These are phyloP conservation scores for Micractinium sp. DNA, from an alignment of 139 green algal species.

Conservation along the genomic window DNA sequence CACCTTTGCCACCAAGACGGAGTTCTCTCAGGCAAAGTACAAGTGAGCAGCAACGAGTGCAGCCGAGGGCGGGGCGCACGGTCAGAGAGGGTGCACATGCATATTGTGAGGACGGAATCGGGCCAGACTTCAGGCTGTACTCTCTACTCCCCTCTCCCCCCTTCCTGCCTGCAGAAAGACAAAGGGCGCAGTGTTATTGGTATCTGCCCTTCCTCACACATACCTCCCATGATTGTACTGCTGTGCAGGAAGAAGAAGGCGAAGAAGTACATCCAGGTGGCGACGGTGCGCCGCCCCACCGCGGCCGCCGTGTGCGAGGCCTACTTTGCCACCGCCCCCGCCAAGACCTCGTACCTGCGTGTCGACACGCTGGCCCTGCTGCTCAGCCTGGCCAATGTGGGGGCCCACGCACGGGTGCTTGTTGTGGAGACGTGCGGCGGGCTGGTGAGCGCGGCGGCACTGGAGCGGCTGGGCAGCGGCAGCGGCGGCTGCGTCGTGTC, in stretches of 20 bases:
- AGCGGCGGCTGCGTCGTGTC: conserved; percentile 57
- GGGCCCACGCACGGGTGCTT: conserved; percentile 63
- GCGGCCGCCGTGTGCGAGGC: conserved; percentile 66
- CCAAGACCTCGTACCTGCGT: conserved; percentile 71
- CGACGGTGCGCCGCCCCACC: conserved; percentile 60
- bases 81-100: neutral
- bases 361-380: conserved; percentile 77
- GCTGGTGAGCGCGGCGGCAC: conserved; percentile 72
- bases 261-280: conserved; percentile 61
- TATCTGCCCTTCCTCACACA: too few relatives aligned
- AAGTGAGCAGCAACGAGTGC: conserved; percentile 20
- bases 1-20: conserved; percentile 84
- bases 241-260: conserved; percentile 60
- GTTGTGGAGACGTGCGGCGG: conserved; percentile 76
- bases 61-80: too few relatives aligned
- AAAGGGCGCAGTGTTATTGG: too few relatives aligned
- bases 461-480: conserved; percentile 78
- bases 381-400: conserved; percentile 82
- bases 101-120: neutral
- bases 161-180: neutral
- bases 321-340: conserved; percentile 53
- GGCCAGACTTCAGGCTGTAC: too few relatives aligned
- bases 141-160: neutral
- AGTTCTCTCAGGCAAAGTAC: conserved; percentile 92
- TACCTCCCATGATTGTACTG: neutral